phyloP scores from a whole-genome alignment of 2,329 filamentous ascomycete species.

The Aspergillus ibericus region DNA sequence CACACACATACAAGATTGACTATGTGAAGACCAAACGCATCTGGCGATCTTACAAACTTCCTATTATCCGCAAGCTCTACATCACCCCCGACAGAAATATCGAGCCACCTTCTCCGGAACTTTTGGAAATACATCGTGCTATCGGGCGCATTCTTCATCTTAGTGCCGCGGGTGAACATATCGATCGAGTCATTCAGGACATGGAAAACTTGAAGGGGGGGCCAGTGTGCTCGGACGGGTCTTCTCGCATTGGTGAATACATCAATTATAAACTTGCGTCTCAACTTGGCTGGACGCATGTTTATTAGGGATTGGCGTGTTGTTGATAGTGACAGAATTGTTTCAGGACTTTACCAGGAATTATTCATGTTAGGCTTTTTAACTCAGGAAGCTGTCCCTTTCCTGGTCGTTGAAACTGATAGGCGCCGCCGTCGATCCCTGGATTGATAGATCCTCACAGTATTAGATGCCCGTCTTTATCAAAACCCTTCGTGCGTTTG shows the following conservation, averaged over 20 bases:
- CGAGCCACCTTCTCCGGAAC: constrained; percentile 30
- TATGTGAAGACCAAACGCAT: not conserved
- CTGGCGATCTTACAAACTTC: not conserved
- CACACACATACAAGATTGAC: constrained; percentile 32
- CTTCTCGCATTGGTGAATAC: constrained; percentile 11
- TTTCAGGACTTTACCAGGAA: too few relatives aligned
- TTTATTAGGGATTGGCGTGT: too few relatives aligned
- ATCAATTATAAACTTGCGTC: constrained; percentile 1
- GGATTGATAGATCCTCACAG: too few relatives aligned
- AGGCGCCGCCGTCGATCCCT: too few relatives aligned
- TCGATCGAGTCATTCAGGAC: constrained; percentile 22
- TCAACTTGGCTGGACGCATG: too few relatives aligned
- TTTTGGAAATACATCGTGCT: constrained; percentile 24
- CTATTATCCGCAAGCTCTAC: constrained; percentile 7
- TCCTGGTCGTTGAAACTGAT: too few relatives aligned
- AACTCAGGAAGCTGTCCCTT: too few relatives aligned
- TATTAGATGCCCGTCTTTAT: too few relatives aligned
- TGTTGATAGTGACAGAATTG: too few relatives aligned
- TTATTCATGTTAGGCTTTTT: too few relatives aligned
- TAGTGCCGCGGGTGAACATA: constrained; percentile 20
- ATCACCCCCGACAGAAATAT: constrained; percentile 25
- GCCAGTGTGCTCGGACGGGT: not conserved
- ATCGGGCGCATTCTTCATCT: constrained; percentile 27
- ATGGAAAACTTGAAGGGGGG: constrained; percentile 15
- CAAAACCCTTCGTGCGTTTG: too few relatives aligned